A percentile compares a stretch with the other conserved stretches of the same genome.
Conservation (phyloP, 116 monocot genomes). For the Papilionanthe hybrid region DNA sequence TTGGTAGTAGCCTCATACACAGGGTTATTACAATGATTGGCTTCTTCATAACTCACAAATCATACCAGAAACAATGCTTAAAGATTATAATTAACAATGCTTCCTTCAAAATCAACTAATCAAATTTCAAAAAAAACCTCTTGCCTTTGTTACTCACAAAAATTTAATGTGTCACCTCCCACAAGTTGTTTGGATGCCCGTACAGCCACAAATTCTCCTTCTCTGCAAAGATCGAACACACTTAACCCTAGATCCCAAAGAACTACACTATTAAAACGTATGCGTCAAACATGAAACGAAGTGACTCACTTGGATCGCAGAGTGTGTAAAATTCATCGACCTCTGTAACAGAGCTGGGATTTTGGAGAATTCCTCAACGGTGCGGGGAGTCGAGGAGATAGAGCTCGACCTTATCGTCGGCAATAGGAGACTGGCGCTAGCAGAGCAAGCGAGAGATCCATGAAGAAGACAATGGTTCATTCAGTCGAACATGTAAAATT, state of each 20-base stretch:
- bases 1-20: too few relatives aligned
- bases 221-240: conserved; percentile 26
- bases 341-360: conserved; percentile 25
- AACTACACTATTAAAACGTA: not conserved
- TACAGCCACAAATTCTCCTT: conserved; percentile 75
- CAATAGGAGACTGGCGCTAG: not conserved
- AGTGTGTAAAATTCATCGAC: conserved; percentile 50
- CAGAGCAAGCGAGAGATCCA: conserved; percentile 11
- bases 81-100: too few relatives aligned
- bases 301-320: conserved; percentile 46
- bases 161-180: conserved; percentile 88
- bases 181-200: conserved; percentile 52
- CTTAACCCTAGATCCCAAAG: conserved; percentile 2
- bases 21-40: too few relatives aligned
- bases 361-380: conserved; percentile 62
- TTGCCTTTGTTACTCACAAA: too few relatives aligned
- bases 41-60: too few relatives aligned
- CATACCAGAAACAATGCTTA: too few relatives aligned
- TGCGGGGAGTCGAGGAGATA: conserved; percentile 33
- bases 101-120: too few relatives aligned
- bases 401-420: not conserved
- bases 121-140: too few relatives aligned
- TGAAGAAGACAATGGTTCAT: too few relatives aligned
- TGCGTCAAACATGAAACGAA: not conserved
- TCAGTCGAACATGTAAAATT: too few relatives aligned